phyloP scores from a whole-genome alignment of 306 rosid species.

The Trifolium fragiferum region DNA sequence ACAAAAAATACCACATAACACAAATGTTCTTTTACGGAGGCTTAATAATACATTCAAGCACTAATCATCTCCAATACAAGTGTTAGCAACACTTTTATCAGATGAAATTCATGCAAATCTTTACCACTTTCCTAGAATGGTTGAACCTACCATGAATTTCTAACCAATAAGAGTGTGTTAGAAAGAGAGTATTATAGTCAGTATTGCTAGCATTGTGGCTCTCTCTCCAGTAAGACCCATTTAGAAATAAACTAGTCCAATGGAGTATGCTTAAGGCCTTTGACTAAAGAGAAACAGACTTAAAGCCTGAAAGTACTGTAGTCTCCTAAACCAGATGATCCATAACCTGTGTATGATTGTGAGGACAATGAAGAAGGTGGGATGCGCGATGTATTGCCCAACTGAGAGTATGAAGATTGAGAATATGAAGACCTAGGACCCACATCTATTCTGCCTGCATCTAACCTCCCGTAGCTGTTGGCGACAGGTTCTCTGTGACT shows the following conservation, averaged over 20 bases:
- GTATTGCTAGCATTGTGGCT: neutral
- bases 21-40: constrained; percentile 32
- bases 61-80: constrained; percentile 40
- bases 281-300: constrained; percentile 38
- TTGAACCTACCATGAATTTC: neutral
- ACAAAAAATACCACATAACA: constrained; percentile 35
- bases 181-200: neutral
- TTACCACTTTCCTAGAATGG: neutral
- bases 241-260: constrained; percentile 38
- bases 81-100: neutral
- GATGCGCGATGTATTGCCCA: constrained; percentile 62
- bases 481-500: constrained; percentile 62
- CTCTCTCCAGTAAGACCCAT: constrained; percentile 46
- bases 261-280: constrained; percentile 36
- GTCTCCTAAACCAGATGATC: constrained; percentile 75
- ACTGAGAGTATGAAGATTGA: constrained; percentile 66
- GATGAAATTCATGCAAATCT: neutral
- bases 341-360: constrained; percentile 67
- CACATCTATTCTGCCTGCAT: constrained; percentile 63
- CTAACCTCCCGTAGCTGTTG: constrained; percentile 66
- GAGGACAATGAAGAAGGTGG: constrained; percentile 72
- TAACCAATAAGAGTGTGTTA: neutral
- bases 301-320: constrained; percentile 77
- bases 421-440: constrained; percentile 36
- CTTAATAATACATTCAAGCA: constrained; percentile 41